A percentile compares a stretch with the other conserved stretches of the same genome.
These are phyloP conservation scores for Trichoderma orchidacearum DNA, from an alignment of 495 filamentous ascomycete genomes.

Conservation along the genomic window DNA sequence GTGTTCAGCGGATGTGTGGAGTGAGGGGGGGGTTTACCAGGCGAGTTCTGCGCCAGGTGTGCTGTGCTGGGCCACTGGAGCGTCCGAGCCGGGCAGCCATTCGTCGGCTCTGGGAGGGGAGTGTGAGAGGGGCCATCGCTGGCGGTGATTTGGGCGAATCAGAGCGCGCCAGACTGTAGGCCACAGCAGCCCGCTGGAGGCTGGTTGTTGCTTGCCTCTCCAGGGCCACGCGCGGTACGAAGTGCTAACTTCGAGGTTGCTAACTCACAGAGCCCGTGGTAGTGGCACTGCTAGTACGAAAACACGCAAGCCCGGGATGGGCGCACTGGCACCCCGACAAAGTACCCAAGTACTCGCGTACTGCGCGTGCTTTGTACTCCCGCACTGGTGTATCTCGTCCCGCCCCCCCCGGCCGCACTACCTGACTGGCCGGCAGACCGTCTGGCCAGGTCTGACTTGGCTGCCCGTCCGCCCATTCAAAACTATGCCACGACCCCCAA, in stretches of 20 bases:
- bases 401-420: neutral
- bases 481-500: slow-evolving; percentile 1
- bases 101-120: neutral
- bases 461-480: neutral
- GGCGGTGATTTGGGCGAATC: neutral
- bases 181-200: neutral
- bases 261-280: no score
- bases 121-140: neutral
- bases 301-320: neutral
- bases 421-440: neutral
- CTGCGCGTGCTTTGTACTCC: neutral
- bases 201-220: neutral
- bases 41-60: neutral
- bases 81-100: neutral
- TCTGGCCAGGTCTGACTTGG: neutral
- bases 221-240: neutral
- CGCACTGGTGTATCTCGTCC: neutral
- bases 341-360: neutral
- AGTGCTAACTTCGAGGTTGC: no score
- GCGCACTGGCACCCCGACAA: no score
- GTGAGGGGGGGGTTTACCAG: no score
- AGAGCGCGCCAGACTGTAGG: neutral
- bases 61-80: neutral
- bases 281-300: neutral
- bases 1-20: neutral